These are phyloP conservation scores for Cytospora chrysosperma DNA, from an alignment of 2,329 filamentous ascomycete genomes.

Conservation along the genomic window DNA sequence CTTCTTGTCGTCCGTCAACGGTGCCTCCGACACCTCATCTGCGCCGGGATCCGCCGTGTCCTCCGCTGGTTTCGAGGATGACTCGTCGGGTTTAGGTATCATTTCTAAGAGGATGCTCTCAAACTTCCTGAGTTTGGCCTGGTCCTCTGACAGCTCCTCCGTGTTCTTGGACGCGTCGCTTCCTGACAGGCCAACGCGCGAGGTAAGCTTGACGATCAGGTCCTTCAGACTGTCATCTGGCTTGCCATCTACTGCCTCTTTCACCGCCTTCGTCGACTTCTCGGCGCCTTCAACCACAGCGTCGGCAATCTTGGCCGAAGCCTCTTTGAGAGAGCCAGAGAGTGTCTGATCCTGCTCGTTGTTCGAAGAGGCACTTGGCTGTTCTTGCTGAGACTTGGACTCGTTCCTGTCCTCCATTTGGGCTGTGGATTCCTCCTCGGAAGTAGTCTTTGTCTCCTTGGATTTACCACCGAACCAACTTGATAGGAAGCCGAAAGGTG, in stretches of 20 bases:
- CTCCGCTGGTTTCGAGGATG: background rate
- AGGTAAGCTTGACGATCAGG: slow-evolving; percentile 52
- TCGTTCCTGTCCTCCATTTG: background rate
- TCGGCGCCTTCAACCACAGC: slow-evolving; percentile 13
- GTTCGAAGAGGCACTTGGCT: background rate
- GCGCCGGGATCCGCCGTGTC: background rate
- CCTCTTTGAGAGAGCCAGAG: background rate
- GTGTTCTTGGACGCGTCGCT: slow-evolving; percentile 27
- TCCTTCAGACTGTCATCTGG: slow-evolving; percentile 40
- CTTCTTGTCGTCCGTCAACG: slow-evolving; percentile 4
- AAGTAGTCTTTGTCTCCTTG: background rate
- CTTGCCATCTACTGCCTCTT: slow-evolving; percentile 18
- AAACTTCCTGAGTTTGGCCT: slow-evolving; percentile 46
- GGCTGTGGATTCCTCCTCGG: background rate
- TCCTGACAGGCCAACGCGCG: slow-evolving; percentile 42
- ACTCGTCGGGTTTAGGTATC: slow-evolving; percentile 38
- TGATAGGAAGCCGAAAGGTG: slow-evolving; percentile 17
- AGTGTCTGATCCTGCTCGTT: background rate
- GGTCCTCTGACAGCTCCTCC: slow-evolving; percentile 31
- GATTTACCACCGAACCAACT: slow-evolving; percentile 12
- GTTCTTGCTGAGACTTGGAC: background rate
- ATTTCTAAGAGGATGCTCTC: slow-evolving; percentile 52
- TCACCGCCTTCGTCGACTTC: slow-evolving; percentile 14
- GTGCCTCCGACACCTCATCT: background rate
- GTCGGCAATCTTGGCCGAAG: background rate